Conservation (phyloP, 2,329 filamentous ascomycete species). For the Venturia pyrina region DNA sequence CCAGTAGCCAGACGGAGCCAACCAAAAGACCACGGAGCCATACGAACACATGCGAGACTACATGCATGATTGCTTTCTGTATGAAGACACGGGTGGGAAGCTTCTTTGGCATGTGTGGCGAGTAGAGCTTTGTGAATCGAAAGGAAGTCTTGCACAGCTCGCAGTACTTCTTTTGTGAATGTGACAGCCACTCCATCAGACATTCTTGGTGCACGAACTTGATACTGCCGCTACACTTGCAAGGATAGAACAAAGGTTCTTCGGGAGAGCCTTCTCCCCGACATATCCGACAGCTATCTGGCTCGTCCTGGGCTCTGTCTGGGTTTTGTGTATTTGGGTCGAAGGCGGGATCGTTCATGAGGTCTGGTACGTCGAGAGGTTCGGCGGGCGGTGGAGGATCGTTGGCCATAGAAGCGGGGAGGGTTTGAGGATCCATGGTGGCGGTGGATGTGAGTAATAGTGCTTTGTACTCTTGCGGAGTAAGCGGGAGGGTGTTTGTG, state of each 20-base stretch:
- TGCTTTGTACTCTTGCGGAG: not conserved
- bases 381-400: not conserved
- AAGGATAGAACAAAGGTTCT: conserved; percentile 91
- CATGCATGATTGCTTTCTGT: conserved; percentile 65
- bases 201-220: conserved; percentile 98
- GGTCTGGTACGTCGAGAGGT: conserved; percentile 28
- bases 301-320: conserved; percentile 36
- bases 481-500: not conserved
- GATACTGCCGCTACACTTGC: conserved; percentile 98
- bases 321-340: conserved; percentile 27
- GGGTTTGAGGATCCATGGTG: not conserved
- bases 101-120: conserved; percentile 79
- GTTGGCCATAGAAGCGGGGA: not conserved
- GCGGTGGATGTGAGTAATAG: not conserved
- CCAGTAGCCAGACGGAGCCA: conserved; percentile 74
- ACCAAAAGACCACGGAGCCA: conserved; percentile 76
- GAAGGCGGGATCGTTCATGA: conserved; percentile 49
- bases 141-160: conserved; percentile 98
- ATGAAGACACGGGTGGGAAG: conserved; percentile 75
- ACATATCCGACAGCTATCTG: conserved; percentile 94
- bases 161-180: conserved; percentile 99
- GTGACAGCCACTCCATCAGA: conserved; percentile 96
- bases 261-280: conserved; percentile 72
- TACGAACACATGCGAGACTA: conserved; percentile 59
- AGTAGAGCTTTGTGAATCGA: conserved; percentile 95